phyloP scores from a whole-genome alignment of 2,329 filamentous ascomycete genomes.

The Apiospora arundinis region DNA sequence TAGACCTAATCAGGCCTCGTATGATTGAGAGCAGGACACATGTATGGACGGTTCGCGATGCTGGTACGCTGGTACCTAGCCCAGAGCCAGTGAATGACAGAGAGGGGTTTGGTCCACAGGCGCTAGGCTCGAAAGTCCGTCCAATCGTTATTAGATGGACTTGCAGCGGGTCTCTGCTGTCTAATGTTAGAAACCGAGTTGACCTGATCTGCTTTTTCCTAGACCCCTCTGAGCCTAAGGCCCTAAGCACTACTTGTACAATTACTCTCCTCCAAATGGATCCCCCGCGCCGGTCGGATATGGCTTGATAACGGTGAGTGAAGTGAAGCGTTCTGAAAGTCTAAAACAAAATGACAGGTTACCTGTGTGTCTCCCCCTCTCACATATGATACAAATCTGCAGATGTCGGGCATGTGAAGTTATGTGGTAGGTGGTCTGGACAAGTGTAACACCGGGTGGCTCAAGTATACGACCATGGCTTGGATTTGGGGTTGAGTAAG shows the following conservation, averaged over 20 bases:
- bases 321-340: neutral
- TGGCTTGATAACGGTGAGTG: neutral
- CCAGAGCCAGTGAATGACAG: neutral
- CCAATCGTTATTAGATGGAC: neutral
- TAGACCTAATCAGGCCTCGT: neutral
- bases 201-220: slow-evolving; percentile 5
- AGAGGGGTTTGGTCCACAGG: slow-evolving; percentile 1
- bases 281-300: neutral
- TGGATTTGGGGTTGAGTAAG: neutral
- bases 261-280: no score
- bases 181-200: slow-evolving; percentile 10
- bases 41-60: neutral
- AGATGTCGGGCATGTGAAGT: neutral
- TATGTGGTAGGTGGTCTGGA: slow-evolving; percentile 3
- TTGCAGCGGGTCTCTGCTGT: slow-evolving; percentile 5
- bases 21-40: neutral
- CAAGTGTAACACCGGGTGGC: slow-evolving; percentile 15
- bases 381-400: neutral
- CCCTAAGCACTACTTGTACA: neutral
- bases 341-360: slow-evolving; percentile 8
- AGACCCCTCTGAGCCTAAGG: neutral
- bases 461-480: slow-evolving; percentile 6
- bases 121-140: neutral
- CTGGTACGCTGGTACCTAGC: slow-evolving; percentile 7
- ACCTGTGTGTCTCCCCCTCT: neutral